Evolutionary conservation across 129 eudicot species (phyloP).

Genomic region (Flaveria linearis): DNA sequence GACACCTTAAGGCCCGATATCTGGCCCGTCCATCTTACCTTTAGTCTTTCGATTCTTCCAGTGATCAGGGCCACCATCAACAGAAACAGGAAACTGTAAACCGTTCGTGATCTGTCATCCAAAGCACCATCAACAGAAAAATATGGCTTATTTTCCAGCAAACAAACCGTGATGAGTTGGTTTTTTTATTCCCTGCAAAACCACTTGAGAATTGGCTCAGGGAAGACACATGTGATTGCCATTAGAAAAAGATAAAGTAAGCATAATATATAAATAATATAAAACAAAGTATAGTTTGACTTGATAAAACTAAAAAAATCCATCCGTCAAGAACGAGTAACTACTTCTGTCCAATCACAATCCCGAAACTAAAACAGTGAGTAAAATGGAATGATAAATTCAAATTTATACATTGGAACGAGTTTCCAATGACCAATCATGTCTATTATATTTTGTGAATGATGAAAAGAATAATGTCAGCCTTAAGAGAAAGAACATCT

Average conservation of each 20-base stretch:
- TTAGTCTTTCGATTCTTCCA: too few relatives aligned
- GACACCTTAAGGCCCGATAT: too few relatives aligned
- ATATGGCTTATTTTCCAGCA: too few relatives aligned
- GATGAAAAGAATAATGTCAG: not conserved
- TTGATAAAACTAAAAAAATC: not conserved
- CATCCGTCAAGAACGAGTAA: constrained; percentile 6
- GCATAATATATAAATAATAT: not conserved
- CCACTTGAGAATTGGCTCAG: too few relatives aligned
- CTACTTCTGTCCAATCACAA: not conserved
- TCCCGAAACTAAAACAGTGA: constrained; percentile 8
- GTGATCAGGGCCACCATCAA: too few relatives aligned
- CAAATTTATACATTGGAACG: not conserved
- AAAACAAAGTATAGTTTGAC: constrained; percentile 26
- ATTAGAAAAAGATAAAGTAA: not conserved
- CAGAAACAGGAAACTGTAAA: too few relatives aligned
- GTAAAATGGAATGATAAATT: constrained; percentile 2
- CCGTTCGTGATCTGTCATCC: too few relatives aligned
- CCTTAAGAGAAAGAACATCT: not conserved
- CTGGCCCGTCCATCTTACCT: too few relatives aligned
- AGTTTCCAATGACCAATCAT: not conserved
- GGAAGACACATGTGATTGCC: too few relatives aligned
- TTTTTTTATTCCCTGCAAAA: too few relatives aligned
- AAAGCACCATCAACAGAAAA: too few relatives aligned
- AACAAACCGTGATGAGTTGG: too few relatives aligned
- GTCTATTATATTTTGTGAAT: not conserved